These are phyloP conservation scores for Mimosa pudica DNA, from an alignment of 306 rosid species.

Conservation along the genomic window DNA sequence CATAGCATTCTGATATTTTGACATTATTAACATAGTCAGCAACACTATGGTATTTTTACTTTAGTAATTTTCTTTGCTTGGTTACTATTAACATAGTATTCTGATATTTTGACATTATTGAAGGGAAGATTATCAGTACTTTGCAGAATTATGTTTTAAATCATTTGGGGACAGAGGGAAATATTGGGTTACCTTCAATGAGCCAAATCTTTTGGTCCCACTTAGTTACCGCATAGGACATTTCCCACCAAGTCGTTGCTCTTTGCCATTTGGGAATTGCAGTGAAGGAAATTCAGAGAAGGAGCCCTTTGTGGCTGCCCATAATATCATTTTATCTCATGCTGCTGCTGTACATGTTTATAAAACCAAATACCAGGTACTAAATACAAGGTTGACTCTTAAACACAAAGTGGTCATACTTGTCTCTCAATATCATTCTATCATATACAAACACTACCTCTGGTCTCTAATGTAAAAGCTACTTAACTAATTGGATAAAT, in stretches of 20 bases:
- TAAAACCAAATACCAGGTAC: slow-evolving; percentile 55
- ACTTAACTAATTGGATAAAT: too few relatives aligned
- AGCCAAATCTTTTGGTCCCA: slow-evolving; percentile 40
- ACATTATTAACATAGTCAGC: neutral
- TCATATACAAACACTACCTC: neutral
- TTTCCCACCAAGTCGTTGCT: slow-evolving; percentile 23
- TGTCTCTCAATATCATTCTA: neutral
- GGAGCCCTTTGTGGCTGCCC: slow-evolving; percentile 72
- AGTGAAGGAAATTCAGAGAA: slow-evolving; percentile 58
- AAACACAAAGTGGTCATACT: neutral
- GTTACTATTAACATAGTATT: neutral
- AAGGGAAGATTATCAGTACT: slow-evolving; percentile 42
- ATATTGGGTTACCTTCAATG: slow-evolving; percentile 61
- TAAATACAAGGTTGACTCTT: neutral
- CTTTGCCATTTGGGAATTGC: slow-evolving; percentile 57
- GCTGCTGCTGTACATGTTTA: slow-evolving; percentile 65
- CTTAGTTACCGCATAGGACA: neutral
- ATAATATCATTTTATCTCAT: slow-evolving; percentile 68
- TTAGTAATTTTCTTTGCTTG: neutral
- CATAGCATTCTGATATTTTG: neutral
- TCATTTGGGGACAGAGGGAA: slow-evolving; percentile 61
- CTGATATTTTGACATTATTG: neutral
- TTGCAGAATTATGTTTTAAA: slow-evolving; percentile 33
- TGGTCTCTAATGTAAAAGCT: too few relatives aligned
- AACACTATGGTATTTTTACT: neutral